phyloP scores from a whole-genome alignment of 176 grass and related monocot species.

The Puya raimondii region DNA sequence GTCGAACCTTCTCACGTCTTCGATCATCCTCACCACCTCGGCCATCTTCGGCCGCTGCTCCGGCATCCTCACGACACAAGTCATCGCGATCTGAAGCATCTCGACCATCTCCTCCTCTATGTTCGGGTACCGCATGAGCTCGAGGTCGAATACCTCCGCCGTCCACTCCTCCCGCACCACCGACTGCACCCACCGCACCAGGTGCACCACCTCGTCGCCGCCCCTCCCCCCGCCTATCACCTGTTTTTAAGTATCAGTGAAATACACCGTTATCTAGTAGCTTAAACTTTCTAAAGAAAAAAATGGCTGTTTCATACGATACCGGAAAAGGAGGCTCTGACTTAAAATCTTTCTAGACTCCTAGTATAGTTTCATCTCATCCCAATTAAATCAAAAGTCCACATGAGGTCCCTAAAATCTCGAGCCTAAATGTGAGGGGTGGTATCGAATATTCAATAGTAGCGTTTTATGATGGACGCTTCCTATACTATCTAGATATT shows the following conservation, averaged over 20 bases:
- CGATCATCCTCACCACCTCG: slow-evolving; percentile 70
- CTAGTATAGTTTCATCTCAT: no score
- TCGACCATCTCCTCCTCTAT: slow-evolving; percentile 99
- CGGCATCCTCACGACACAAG: slow-evolving; percentile 58
- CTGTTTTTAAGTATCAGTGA: slow-evolving; percentile 10
- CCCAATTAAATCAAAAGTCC: no score
- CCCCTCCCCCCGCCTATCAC: slow-evolving; percentile 8
- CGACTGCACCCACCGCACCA: slow-evolving; percentile 94
- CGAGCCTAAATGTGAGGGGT: no score
- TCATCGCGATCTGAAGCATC: slow-evolving; percentile 97
- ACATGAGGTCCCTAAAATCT: no score
- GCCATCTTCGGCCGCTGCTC: slow-evolving; percentile 77
- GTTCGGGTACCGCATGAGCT: slow-evolving; percentile 90
- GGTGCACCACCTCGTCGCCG: slow-evolving; percentile 73
- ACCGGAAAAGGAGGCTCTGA: no score
- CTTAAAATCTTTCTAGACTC: no score
- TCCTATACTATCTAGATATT: no score
- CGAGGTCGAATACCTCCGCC: slow-evolving; percentile 74
- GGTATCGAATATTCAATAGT: no score
- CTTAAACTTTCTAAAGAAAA: no score
- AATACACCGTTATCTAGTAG: no score
- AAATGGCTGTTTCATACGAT: no score
- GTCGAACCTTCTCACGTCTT: slow-evolving; percentile 50
- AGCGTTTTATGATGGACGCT: no score
- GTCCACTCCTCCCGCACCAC: slow-evolving; percentile 99